Evolutionary conservation across 441 rosid species (phyloP).

Genomic region (Mallotus japonicus): DNA sequence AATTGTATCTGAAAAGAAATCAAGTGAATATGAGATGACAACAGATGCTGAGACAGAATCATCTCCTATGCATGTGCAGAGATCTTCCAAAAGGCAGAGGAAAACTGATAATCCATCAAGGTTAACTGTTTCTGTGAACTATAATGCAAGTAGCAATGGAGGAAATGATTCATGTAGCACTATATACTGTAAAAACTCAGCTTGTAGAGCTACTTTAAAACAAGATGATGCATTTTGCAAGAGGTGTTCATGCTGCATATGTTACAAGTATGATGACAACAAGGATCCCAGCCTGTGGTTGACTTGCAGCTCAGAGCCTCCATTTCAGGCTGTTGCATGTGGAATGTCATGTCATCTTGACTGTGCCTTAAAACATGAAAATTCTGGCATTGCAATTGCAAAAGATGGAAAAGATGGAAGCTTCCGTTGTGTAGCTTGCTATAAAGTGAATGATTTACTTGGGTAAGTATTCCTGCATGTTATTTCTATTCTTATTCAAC

Average conservation of each 20-base stretch:
- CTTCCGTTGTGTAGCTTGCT: conserved; percentile 69
- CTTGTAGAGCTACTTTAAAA: conserved; percentile 76
- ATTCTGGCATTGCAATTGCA: conserved; percentile 66
- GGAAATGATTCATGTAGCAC: conserved; percentile 32
- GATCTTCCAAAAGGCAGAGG: conserved; percentile 68
- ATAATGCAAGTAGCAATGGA: conserved; percentile 30
- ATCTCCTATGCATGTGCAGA: conserved; percentile 38
- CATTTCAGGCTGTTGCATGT: conserved; percentile 64
- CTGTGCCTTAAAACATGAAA: conserved; percentile 72
- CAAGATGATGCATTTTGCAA: conserved; percentile 69
- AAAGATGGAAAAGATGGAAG: conserved; percentile 66
- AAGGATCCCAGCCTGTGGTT: conserved; percentile 98
- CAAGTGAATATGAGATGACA: conserved; percentile 45
- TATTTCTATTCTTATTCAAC: conserved; percentile 7
- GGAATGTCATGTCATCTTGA: conserved; percentile 92
- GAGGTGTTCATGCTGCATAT: conserved; percentile 92
- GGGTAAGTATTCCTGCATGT: conserved; percentile 44
- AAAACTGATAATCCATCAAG: conserved; percentile 75
- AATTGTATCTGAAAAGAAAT: conserved; percentile 68
- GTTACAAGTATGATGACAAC: conserved; percentile 79
- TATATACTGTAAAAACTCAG: conserved; percentile 74
- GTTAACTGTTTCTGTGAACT: conserved; percentile 46
- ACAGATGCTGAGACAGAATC: conserved; percentile 43
- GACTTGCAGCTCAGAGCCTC: conserved; percentile 71
- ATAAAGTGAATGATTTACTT: conserved; percentile 80